Conservation (phyloP, 768 basidiomycete species). For the Auriscalpium vulgare region DNA sequence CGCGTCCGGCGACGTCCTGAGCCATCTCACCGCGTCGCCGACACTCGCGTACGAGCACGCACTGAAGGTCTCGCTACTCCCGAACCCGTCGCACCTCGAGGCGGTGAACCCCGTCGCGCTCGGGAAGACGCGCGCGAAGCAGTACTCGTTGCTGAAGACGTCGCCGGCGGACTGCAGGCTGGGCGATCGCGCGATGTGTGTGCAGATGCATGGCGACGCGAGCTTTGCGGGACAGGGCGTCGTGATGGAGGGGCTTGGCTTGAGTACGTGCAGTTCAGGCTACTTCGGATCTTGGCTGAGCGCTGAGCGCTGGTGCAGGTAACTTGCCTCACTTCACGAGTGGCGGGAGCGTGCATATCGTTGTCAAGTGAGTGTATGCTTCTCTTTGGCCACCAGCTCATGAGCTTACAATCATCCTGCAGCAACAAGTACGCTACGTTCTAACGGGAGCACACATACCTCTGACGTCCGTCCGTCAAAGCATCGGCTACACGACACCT, state of each 20-base stretch:
- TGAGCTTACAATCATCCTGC: background rate
- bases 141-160: conserved; percentile 69
- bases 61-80: conserved; percentile 70
- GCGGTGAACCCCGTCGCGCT: conserved; percentile 83
- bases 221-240: conserved; percentile 89
- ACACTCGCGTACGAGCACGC: conserved; percentile 48
- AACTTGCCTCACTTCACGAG: conserved; percentile 88
- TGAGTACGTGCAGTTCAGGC: conserved; percentile 43
- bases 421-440: conserved; percentile 23
- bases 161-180: conserved; percentile 36
- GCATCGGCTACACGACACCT: conserved; percentile 90
- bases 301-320: conserved; percentile 31
- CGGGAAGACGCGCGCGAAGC: conserved; percentile 87
- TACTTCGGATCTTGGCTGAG: background rate
- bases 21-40: conserved; percentile 74
- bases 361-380: conserved; percentile 65
- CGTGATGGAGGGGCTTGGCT: conserved; percentile 79
- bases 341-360: conserved; percentile 84
- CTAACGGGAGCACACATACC: too few relatives aligned
- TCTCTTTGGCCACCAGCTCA: background rate
- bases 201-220: conserved; percentile 88
- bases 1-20: conserved; percentile 79
- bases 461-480: conserved; percentile 21
- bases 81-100: conserved; percentile 79
- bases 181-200: conserved; percentile 74